Evolutionary conservation across 2,329 filamentous ascomycete species (phyloP), one percentile per base, ranked within the genome.

Genomic region (Diaporthe amygdali): DNA sequence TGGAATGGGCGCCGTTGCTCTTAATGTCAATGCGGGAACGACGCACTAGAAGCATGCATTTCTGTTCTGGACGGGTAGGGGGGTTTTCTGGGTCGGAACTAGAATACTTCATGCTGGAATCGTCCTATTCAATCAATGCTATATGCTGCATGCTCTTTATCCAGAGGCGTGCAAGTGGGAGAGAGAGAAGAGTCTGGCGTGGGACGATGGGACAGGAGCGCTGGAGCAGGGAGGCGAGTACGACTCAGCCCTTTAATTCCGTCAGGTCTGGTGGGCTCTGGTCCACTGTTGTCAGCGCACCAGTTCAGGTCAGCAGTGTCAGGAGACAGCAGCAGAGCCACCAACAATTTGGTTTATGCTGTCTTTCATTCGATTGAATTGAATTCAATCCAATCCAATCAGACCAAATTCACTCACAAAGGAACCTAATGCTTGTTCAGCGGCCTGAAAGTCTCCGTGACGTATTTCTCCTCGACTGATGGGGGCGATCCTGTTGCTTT

Each of bases 211-310:
- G 27, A 32, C 51, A 54, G 56, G 27, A 30, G 10, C 56, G 56
- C 27, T 41, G 4, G 2, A 39, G n/a, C 27, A 47, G 41, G 27
- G 27, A 63, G 27, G 41, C 59, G 59, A 63, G 59, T 63, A 30
- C 59, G 59, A 63, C 41, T 63, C 41, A 63, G 41, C 30, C 59
- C 59, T 63, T 47, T 63, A 63, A 63, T 63, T 47, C 56, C 55
- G 41, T 17, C 30, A 63, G 39, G 39, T n/a, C 10, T 47, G 30
- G 59, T 63, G 59, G 59, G 27, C 41, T 47, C 41, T 7, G 41
- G 27, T 47, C 59, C 59, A 63, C 59, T 34, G 20, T 34, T 4
- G 25, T 47, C 59, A 63, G 59, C 25, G n/a, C n/a, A n/a, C n/a
- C n/a, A 41, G 39, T 25, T 47, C 59, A 63, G 59, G 59, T 32